Conservation (phyloP, 331 rosid genomes). For the Pyracantha coccinea region DNA sequence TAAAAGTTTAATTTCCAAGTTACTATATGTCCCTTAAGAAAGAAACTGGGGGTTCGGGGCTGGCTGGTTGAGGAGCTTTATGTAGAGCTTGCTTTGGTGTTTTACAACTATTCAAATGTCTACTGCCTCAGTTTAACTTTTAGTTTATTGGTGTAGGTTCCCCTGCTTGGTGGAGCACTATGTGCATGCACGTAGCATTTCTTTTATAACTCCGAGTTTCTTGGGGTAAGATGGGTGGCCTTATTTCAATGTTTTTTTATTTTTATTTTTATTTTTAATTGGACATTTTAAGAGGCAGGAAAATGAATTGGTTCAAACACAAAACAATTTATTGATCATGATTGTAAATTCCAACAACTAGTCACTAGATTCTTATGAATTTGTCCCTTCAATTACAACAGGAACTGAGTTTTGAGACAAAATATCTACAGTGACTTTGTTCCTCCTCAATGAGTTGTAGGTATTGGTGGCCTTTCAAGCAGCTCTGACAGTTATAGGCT, state of each 20-base stretch:
- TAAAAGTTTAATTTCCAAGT: neutral
- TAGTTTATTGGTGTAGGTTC: constrained; percentile 54
- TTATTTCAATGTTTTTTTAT: too few species aligned
- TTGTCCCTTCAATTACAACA: constrained; percentile 6
- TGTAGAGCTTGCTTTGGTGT: neutral
- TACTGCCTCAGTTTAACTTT: neutral
- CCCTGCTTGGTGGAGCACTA: constrained; percentile 86
- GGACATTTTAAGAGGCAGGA: neutral
- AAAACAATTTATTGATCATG: neutral
- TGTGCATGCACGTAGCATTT: constrained; percentile 99
- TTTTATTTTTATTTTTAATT: neutral
- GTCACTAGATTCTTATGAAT: neutral
- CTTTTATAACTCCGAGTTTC: constrained; percentile 86
- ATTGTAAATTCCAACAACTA: neutral
- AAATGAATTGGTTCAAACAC: neutral
- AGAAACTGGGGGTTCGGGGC: too few species aligned
- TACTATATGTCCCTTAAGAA: too few species aligned
- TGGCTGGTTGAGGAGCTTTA: neutral
- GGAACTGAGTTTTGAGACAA: constrained; percentile 5
- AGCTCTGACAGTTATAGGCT: constrained; percentile 69
- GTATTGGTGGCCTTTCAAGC: constrained; percentile 96
- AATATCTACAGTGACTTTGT: constrained; percentile 8
- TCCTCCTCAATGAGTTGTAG: constrained; percentile 38
- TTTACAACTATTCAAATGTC: neutral
- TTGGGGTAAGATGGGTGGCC: constrained; percentile 40